Evolutionary conservation across 345 rosid genomes (phyloP).

Genomic region (Pseudoturritis turrita): DNA sequence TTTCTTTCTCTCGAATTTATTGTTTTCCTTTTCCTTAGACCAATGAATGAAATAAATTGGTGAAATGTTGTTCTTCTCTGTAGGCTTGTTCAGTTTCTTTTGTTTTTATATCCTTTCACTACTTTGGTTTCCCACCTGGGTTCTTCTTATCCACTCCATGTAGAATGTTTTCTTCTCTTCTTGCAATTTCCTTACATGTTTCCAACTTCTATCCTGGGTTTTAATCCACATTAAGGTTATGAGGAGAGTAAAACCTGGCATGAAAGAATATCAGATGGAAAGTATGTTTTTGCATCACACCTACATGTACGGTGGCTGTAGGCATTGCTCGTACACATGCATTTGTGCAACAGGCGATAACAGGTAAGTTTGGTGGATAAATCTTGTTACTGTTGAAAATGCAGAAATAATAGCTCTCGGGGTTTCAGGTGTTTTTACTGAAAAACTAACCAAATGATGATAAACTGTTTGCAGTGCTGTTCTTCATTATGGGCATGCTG

Average conservation of each 20-base stretch:
- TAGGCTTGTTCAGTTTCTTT: not conserved
- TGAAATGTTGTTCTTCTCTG: not conserved
- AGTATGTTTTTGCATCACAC: slow-evolving; percentile 93
- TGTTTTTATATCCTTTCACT: not conserved
- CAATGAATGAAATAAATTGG: not conserved
- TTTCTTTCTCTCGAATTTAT: not conserved
- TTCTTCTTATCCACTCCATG: not conserved
- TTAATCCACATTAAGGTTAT: slow-evolving; percentile 51
- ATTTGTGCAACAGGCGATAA: slow-evolving; percentile 95
- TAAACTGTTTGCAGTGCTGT: slow-evolving; percentile 56
- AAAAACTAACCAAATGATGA: not conserved
- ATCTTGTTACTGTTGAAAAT: not conserved
- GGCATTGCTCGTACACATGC: slow-evolving; percentile 95
- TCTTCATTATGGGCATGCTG: slow-evolving; percentile 97
- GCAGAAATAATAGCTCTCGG: not conserved
- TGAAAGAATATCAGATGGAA: slow-evolving; percentile 94
- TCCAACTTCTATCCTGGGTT: not conserved
- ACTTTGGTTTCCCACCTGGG: not conserved
- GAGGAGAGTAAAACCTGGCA: slow-evolving; percentile 56
- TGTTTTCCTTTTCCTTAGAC: not conserved
- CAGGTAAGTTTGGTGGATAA: slow-evolving; percentile 42
- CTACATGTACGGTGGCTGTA: slow-evolving; percentile 91
- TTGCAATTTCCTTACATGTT: not conserved
- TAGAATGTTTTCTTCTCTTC: not conserved
- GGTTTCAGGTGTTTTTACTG: not conserved